phyloP scores from a whole-genome alignment of 2,329 filamentous ascomycete species.

The Pseudogymnoascus sp. region DNA sequence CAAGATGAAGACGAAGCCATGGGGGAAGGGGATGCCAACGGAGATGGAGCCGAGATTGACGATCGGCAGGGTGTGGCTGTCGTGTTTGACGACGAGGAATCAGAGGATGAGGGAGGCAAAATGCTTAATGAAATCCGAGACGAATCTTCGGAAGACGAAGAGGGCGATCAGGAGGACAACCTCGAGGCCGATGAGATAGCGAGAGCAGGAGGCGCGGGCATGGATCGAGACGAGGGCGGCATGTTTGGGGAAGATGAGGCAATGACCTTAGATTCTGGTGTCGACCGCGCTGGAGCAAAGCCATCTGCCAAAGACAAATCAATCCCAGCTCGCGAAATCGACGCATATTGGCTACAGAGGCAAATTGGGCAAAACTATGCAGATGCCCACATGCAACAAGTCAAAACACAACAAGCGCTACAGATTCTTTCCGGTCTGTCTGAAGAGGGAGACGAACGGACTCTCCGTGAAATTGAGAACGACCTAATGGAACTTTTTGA shows the following conservation, averaged over 20 bases:
- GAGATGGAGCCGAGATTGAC: constrained; percentile 73
- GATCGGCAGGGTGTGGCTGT: constrained; percentile 95
- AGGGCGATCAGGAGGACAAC: constrained; percentile 54
- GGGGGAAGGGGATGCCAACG: constrained; percentile 60
- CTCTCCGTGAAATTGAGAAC: constrained; percentile 90
- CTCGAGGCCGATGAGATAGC: constrained; percentile 45
- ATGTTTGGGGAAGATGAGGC: constrained; percentile 59
- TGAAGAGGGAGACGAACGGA: constrained; percentile 74
- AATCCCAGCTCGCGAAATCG: constrained; percentile 81
- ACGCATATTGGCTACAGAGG: constrained; percentile 94
- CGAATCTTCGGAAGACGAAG: constrained; percentile 77
- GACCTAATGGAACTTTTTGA: constrained; percentile 98
- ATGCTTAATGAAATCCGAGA: constrained; percentile 83
- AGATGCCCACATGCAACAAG: constrained; percentile 87
- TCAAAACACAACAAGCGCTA: constrained; percentile 82
- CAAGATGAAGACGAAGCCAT: constrained; percentile 93
- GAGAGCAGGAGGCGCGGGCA: constrained; percentile 44
- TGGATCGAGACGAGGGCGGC: constrained; percentile 45
- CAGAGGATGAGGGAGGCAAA: constrained; percentile 72
- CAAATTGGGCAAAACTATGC: constrained; percentile 84
- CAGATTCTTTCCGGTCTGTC: constrained; percentile 73
- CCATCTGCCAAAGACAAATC: constrained; percentile 48
- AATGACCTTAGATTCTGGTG: constrained; percentile 73
- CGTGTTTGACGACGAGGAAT: constrained; percentile 87
- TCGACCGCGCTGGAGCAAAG: constrained; percentile 41